phyloP scores from a whole-genome alignment of 2,329 filamentous ascomycete species.

The Ascochyta koolunga region DNA sequence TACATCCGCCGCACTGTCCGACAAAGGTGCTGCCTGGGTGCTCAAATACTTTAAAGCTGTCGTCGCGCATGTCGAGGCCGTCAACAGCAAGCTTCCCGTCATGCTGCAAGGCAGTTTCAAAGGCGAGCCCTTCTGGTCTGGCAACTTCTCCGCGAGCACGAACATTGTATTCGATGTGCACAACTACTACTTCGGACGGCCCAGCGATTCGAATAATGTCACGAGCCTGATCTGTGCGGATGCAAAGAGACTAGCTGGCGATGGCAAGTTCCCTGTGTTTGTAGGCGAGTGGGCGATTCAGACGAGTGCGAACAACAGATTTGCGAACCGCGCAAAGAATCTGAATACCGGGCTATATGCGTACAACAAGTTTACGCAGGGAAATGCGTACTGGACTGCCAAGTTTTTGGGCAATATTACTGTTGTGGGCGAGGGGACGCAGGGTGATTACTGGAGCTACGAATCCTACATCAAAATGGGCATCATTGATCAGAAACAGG shows the following conservation, averaged over 20 bases:
- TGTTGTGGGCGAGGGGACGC: conserved; percentile 19
- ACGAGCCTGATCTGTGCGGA: conserved; percentile 22
- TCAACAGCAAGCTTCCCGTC: conserved; percentile 22
- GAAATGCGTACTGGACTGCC: conserved; percentile 40
- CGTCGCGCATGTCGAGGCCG: conserved; percentile 17
- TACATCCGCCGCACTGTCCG: conserved; percentile 37
- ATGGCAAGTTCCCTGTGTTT: conserved; percentile 33
- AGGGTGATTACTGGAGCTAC: conserved; percentile 26
- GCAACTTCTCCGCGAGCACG: conserved; percentile 4
- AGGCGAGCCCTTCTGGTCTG: conserved; percentile 28
- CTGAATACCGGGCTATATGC: conserved; percentile 44
- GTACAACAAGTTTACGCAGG: conserved; percentile 40
- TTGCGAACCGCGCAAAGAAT: conserved; percentile 33
- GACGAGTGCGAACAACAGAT: conserved; percentile 40
- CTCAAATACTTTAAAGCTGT: conserved; percentile 40
- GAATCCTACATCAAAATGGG: conserved; percentile 14
- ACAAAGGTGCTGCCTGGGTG: conserved; percentile 39
- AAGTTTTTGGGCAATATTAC: conserved; percentile 22
- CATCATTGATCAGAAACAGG: conserved; percentile 9
- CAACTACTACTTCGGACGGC: conserved; percentile 32
- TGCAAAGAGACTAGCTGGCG: conserved; percentile 16
- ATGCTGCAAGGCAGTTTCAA: conserved; percentile 28
- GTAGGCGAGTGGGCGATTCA: conserved; percentile 48
- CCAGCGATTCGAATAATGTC: conserved; percentile 20
- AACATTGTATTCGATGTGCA: conserved; percentile 35